These are phyloP conservation scores for Ceraceosorus bombacis DNA, from an alignment of 1,284 basidiomycete genomes.

Conservation along the genomic window DNA sequence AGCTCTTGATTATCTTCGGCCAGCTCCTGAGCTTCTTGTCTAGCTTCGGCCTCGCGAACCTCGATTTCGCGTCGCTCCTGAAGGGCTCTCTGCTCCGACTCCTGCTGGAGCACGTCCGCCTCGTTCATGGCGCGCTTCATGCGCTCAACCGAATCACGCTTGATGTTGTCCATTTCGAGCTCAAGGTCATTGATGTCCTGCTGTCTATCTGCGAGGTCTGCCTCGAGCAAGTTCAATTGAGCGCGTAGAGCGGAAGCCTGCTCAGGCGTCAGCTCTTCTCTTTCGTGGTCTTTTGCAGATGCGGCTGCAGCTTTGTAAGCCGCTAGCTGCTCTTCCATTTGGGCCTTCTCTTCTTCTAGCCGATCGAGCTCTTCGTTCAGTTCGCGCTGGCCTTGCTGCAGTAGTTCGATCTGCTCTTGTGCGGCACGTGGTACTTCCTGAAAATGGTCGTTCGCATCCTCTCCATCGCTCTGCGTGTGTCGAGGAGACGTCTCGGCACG, in stretches of 20 bases:
- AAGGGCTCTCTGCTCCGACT: background rate
- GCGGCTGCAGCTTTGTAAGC: too few relatives aligned
- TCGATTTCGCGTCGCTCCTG: background rate
- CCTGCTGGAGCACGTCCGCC: too few relatives aligned
- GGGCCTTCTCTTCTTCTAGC: constrained; percentile 1
- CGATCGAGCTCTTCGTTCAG: constrained; percentile 12
- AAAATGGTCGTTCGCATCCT: background rate
- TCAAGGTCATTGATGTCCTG: too few relatives aligned
- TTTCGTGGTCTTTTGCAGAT: too few relatives aligned
- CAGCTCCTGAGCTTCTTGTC: background rate
- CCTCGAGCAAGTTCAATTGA: too few relatives aligned
- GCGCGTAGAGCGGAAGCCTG: too few relatives aligned
- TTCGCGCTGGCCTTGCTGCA: constrained; percentile 8
- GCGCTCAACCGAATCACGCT: background rate
- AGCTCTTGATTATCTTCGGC: background rate
- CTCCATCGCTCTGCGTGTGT: background rate
- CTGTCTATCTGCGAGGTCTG: too few relatives aligned
- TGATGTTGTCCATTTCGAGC: too few relatives aligned
- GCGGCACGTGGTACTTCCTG: background rate
- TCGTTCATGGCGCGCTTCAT: background rate
- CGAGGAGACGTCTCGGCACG: background rate
- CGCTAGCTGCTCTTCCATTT: constrained; percentile 2
- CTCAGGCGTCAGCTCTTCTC: too few relatives aligned
- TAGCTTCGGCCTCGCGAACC: too few relatives aligned
- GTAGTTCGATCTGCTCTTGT: constrained; percentile 1